Base-by-base conservation (phyloP, 495 filamentous ascomycete species). In the Xylaria cubensis region DNA sequence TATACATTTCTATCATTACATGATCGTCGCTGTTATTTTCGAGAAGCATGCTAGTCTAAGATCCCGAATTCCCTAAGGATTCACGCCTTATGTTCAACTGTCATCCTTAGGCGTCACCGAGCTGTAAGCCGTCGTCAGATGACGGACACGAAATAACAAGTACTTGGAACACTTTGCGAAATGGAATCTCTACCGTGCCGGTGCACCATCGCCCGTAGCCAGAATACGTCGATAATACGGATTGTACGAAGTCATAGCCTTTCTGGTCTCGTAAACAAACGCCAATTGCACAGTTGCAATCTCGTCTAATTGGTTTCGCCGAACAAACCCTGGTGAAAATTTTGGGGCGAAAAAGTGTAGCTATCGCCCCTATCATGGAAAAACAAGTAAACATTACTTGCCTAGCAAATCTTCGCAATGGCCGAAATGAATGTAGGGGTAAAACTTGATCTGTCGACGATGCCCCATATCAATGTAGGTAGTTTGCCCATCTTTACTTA, bases 41-140 rank as follows among this genome's bases (percentile, higher is more conserved):
- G 36, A 64, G 61, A 64, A 64, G 39, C 21, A 19, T 64, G 61
- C 39, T 64, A 64, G 61, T 42, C 61, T 29, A 64, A 64, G 61
- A 64, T 44, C 61, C 13, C 19, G 39, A 26, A 44, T 21, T 44
- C n/a, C 34, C 39, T 29, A 44, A 67, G 64, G 64, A 67, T 67
- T 67, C 64, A 67, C 24, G 39, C 64, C n/a, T 53, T 39, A n/a
- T 41, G 29, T 17, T 67, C 17, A 32, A 46, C 13, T 53, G 64
- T 50, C 64, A 67, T 67, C 64, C 46, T 50, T 29, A 21, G 19
- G 44, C 29, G 26, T 67, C 34, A n/a, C 42, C 46, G 64, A 36
- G 64, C 46, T 7, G 7, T 21, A 29, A 24, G 17, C 9, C 62
- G 26, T 65, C 62, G 17, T 65, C 63, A 65, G 51, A 69, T 34